These are phyloP conservation scores for Trichosporon coremiiforme DNA, from an alignment of 1,284 basidiomycete species.

Conservation along the genomic window DNA sequence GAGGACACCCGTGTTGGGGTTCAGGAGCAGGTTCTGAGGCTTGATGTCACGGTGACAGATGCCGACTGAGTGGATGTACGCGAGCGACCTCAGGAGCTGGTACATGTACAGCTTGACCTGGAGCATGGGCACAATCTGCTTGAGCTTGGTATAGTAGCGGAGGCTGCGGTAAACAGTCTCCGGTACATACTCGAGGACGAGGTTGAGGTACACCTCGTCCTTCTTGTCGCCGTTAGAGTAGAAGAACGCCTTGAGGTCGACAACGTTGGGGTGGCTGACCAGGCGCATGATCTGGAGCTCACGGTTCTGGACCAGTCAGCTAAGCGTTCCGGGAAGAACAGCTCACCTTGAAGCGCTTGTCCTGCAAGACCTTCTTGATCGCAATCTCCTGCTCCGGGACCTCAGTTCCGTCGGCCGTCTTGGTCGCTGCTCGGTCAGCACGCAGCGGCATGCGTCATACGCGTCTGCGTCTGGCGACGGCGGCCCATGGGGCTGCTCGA, in stretches of 20 bases:
- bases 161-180: constrained; percentile 99
- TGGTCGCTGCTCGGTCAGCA: constrained; percentile 37
- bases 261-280: constrained; percentile 95
- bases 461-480: neutral
- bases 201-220: constrained; percentile 99
- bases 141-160: constrained; percentile 98
- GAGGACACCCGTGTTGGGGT: constrained; percentile 92
- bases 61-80: constrained; percentile 53
- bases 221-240: constrained; percentile 98
- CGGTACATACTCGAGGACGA: constrained; percentile 98
- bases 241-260: constrained; percentile 97
- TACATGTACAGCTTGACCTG: constrained; percentile 79
- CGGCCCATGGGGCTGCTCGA: no score
- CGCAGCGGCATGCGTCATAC: neutral
- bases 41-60: constrained; percentile 99
- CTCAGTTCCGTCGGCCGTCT: constrained; percentile 48
- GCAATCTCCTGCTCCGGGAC: constrained; percentile 87
- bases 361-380: constrained; percentile 99
- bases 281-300: constrained; percentile 99
- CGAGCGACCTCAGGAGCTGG: constrained; percentile 72
- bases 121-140: constrained; percentile 99
- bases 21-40: constrained; percentile 96
- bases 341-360: constrained; percentile 97
- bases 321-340: neutral
- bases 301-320: constrained; percentile 73